Evolutionary conservation across 1,284 basidiomycete species (phyloP), one percentile per base, ranked within the genome.

Genomic region (Fomitiporia mediterranea): DNA sequence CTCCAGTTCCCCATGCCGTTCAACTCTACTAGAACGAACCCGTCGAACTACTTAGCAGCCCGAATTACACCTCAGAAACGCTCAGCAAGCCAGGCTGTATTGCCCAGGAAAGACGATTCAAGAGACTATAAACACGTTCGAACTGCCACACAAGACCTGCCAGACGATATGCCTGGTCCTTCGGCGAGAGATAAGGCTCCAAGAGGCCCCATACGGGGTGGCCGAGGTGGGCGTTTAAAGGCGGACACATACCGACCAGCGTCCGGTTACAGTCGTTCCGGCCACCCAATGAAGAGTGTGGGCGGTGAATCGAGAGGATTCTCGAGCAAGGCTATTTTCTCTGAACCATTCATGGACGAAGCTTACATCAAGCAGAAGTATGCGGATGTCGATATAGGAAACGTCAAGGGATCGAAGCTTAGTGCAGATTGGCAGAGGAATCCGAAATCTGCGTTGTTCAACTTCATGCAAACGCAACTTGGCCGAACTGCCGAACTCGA

Each of bases 1-100:
- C 71, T 75, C 71, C 74, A 46, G 9, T 13, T 79, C 68, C 74
- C 80, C 72, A 82, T 83, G 80, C 77, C 78, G 74, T 64, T 77
- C 64, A 74, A 79, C 67, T 67, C 72, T 15, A 56, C 62, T 51
- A 65, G 67, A 58, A 64, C 60, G 60, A 62, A 60, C 62, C 50
- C 68, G 52, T 58, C 66, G 39, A 39, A 21, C 19, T 55, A 50
- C 21, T 34, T 53, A 52, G 54, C 65, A 35, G 67, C 69, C 37
- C 64, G 65, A 39, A 56, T 64, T 44, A 59, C 47, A 53, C 53
- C 58, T 42, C 63, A 70, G 48, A 77, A 78, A 67, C 73, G 76
- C 52, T 61, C 74, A n/a, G 67, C 70, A 60, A 66, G 70, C 51
- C 69, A 72, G 53, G 66, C 72, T n/a, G 63, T 62, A 43, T 58